These are phyloP conservation scores for Starmerella floris DNA, from an alignment of 805 yeast species.

Conservation along the genomic window DNA sequence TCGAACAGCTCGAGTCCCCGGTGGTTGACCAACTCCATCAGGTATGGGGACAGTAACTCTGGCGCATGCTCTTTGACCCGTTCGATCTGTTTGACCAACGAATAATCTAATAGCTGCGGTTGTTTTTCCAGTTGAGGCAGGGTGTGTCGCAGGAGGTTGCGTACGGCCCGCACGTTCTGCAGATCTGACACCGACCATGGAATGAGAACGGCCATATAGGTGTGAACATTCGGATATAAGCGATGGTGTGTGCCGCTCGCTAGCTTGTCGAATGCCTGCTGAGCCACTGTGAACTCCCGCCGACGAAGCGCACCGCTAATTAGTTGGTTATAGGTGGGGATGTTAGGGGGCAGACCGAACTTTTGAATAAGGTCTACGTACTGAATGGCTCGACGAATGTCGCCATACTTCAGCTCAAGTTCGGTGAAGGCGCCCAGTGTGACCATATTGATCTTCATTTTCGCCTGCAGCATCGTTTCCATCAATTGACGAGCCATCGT, in stretches of 20 bases:
- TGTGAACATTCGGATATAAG: constrained; percentile 22
- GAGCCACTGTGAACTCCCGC: constrained; percentile 18
- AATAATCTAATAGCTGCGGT: constrained; percentile 13
- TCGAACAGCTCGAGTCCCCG: constrained; percentile 6
- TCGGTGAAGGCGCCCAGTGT: constrained; percentile 26
- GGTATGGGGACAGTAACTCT: constrained; percentile 6
- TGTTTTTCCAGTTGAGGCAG: constrained; percentile 4
- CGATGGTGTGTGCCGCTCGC: constrained; percentile 11
- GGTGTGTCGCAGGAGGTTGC: constrained; percentile 6
- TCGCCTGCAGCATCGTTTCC: constrained; percentile 3
- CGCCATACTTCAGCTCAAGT: constrained; percentile 24
- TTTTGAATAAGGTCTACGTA: constrained; percentile 16
- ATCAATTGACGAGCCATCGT: constrained; percentile 42
- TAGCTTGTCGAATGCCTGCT: constrained; percentile 14
- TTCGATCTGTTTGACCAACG: constrained; percentile 12
- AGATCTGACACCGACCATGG: constrained; percentile 6
- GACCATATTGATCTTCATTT: constrained; percentile 22
- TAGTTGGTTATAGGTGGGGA: constrained; percentile 26
- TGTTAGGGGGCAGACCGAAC: constrained; percentile 21
- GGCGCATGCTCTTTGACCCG: constrained; percentile 4
- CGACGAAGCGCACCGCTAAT: constrained; percentile 21
- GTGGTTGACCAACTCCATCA: constrained; percentile 1
- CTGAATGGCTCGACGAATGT: constrained; percentile 11
- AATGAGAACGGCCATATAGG: constrained; percentile 22
- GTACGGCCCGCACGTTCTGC: constrained; percentile 1